Evolutionary conservation across 1,284 basidiomycete genomes (phyloP), one percentile per base, ranked within the genome.

Genomic region (Peniophora sp.): DNA sequence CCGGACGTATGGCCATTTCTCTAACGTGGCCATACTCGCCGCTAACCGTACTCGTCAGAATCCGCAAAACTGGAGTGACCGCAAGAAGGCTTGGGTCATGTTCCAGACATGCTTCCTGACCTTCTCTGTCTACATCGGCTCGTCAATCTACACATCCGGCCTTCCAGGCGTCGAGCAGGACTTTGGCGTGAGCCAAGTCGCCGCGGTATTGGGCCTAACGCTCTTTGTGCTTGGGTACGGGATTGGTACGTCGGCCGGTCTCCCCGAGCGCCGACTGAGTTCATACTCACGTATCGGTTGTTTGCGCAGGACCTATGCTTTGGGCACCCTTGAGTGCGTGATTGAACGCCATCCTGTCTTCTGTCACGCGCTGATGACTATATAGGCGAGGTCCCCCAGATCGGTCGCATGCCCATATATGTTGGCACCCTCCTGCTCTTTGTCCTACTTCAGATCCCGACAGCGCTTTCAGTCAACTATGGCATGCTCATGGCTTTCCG

Each of bases 401-500:
- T 70, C 46, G 70, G 70, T 12, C 63, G 69, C 3, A 72, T 74
- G 35, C 70, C 73, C 3, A 63, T 80, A 46, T 82, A 84, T 62
- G 68, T 83, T 57, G 52, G 71, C 46, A 68, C 77, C 5, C 77
- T 82, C 54, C 55, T 75, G 55, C 60, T 76, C 47, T 85, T 82
- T 64, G 74, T 75, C 6, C 63, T 69, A 11, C 73, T 78, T 57
- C 75, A 79, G 57, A 67, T 85, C 41, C 82, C 80, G 2, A 79
- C 76, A 47, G 79, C 81, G 2, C 67, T 83, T 1, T 65, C 78
- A 0, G 67, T 66, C 17, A 85, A 81, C 61, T 76, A 76, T 2
- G 77, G 66, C 15, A 65, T 74, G 3, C 69, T 85, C 51, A 68
- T 87, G 49, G 68, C 77, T 34, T 80, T 85, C 67, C 75, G 83